Evolutionary conservation across 2,329 filamentous ascomycete species (phyloP), one percentile per base, ranked within the genome.

Genomic region (Aspergillus hiratsukae): DNA sequence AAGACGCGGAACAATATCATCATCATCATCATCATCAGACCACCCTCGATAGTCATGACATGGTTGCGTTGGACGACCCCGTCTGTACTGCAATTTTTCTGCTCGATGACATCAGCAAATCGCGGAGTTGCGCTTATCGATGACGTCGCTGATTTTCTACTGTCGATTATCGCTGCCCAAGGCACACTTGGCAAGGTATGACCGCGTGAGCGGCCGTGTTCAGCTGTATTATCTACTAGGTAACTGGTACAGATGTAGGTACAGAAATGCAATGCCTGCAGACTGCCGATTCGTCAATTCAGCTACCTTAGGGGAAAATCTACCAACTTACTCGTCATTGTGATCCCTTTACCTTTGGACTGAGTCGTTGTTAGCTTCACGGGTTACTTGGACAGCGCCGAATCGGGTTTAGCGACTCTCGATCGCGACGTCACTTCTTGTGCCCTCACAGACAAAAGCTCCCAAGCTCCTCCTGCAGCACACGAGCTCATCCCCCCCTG

Each of bases 81-180:
- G 31, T 35, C 14, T 35, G 11, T 31, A 31, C 29, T 31, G 4
- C 29, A 4, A 6, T 37, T 5, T 17, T 37, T 7, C 17, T 17
- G 31, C 31, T 58, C 53, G 55, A 63, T 64, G 62, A 64, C 62
- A 63, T 64, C 62, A 63, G 54, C 37, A 53, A 43, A 25, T 17
- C 14, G 21, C 29, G 37, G 14, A 21, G 37, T 31, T 51, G 56
- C 50, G 51, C 29, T 50, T 37, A 37, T 37, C 58, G 51, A 64
- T 63, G 62, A 64, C 61, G 61, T 63, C 57, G 57, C 55, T 37
- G 31, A 37, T 37, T 37, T 7, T 37, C 14, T 37, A 14, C 31
- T 5, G 14, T 37, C 6, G 31, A 6, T 14, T 7, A 37, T 37
- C 31, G 31, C 31, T 37, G 14, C 14, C 31, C 31, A 17, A 37